A percentile compares a stretch with the other conserved stretches of the same genome.
Evolutionary conservation across 2,329 filamentous ascomycete genomes (phyloP).

Genomic region (Balansia obtecta): DNA sequence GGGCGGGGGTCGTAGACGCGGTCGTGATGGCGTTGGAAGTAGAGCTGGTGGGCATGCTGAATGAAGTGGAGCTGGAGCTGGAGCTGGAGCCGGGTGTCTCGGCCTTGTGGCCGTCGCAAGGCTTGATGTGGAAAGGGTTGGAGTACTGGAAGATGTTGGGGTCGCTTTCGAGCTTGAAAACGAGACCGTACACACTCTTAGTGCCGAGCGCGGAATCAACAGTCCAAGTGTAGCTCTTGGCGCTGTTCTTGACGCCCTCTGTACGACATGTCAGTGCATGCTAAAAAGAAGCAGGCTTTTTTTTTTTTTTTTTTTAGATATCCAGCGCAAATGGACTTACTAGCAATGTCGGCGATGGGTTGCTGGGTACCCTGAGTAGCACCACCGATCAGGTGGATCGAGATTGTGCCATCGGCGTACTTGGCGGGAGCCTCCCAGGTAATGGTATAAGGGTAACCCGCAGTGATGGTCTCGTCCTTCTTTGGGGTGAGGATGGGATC

Average conservation of each 20-base stretch:
- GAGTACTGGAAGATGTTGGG: conserved; percentile 46
- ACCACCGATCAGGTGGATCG: conserved; percentile 44
- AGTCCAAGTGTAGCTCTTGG: conserved; percentile 35
- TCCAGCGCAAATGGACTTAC: conserved; percentile 28
- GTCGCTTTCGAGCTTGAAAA: conserved; percentile 37
- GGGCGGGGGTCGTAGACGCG: background rate
- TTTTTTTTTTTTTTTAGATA: no score
- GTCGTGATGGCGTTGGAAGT: conserved; percentile 3
- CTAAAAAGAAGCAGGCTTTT: background rate
- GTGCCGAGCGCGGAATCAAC: conserved; percentile 32
- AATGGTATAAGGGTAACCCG: conserved; percentile 38
- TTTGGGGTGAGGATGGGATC: conserved; percentile 38
- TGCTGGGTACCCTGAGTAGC: conserved; percentile 28
- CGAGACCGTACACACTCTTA: conserved; percentile 42
- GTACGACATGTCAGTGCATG: conserved; percentile 1
- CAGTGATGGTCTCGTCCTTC: conserved; percentile 28
- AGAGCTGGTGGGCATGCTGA: conserved; percentile 11
- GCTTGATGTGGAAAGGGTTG: conserved; percentile 44
- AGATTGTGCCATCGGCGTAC: conserved; percentile 31
- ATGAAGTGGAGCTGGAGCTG: conserved; percentile 15
- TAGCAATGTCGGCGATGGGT: conserved; percentile 29
- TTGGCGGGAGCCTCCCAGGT: conserved; percentile 33
- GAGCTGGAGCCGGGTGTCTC: conserved; percentile 12
- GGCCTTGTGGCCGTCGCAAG: conserved; percentile 13
- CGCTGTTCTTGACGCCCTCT: conserved; percentile 36